Conservation (phyloP, 495 filamentous ascomycete species). For the Umbilicaria muhlenbergii region DNA sequence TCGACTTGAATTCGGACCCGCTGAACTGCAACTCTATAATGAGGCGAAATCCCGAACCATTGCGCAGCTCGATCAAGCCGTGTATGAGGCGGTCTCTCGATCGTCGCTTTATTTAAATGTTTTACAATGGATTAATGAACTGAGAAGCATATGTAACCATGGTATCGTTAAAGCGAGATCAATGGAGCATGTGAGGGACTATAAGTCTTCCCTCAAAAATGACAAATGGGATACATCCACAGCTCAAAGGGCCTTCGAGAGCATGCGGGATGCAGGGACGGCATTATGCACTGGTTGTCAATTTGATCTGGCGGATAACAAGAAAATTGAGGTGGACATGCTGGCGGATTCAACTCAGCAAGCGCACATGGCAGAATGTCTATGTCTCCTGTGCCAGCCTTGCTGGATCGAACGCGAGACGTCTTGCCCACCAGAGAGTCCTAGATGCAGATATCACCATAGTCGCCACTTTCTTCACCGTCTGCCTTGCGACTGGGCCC, state of each 20-base stretch:
- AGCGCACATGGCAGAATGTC: too few species aligned
- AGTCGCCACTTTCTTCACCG: slow-evolving; percentile 34
- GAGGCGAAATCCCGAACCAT: slow-evolving; percentile 11
- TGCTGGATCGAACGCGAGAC: not conserved
- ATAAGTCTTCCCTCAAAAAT: too few species aligned
- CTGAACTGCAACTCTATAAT: slow-evolving; percentile 19
- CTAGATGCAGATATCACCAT: slow-evolving; percentile 3
- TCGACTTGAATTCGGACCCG: slow-evolving; percentile 15
- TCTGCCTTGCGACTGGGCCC: slow-evolving; percentile 19
- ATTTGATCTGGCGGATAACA: slow-evolving; percentile 1
- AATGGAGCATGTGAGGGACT: not conserved
- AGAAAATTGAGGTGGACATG: not conserved
- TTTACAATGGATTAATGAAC: slow-evolving; percentile 24
- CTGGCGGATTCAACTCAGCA: too few species aligned
- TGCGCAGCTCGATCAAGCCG: slow-evolving; percentile 1
- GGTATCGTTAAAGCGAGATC: slow-evolving; percentile 9
- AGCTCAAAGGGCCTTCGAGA: slow-evolving; percentile 19
- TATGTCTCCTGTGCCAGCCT: slow-evolving; percentile 1
- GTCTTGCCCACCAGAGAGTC: not conserved
- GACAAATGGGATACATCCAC: slow-evolving; percentile 38
- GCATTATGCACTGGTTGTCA: slow-evolving; percentile 3
- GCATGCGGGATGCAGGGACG: slow-evolving; percentile 2
- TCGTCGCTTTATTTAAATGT: slow-evolving; percentile 15
- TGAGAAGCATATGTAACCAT: slow-evolving; percentile 27
- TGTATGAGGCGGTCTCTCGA: not conserved